Conservation (phyloP, 345 rosid genomes). For the Mercurialis annua region DNA sequence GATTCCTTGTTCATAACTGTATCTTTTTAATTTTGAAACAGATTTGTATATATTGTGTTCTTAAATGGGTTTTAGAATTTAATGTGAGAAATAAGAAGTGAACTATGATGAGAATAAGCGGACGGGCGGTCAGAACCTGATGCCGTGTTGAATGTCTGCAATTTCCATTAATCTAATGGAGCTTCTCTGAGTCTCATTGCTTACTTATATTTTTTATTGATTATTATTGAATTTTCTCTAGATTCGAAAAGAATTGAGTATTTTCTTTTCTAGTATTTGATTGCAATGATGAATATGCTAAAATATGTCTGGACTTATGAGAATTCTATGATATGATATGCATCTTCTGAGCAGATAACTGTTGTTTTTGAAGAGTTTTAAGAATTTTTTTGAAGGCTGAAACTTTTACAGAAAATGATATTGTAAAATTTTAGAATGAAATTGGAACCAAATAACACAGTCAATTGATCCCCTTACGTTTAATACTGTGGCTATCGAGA, state of each 20-base stretch:
- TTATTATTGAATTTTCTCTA: too few species aligned
- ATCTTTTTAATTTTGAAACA: neutral
- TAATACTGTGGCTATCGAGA: too few species aligned
- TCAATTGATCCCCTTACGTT: too few species aligned
- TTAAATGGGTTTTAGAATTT: neutral
- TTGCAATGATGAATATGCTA: conserved; percentile 55
- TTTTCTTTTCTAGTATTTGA: too few species aligned
- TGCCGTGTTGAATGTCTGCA: conserved; percentile 89
- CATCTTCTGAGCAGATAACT: conserved; percentile 45
- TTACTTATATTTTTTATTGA: too few species aligned
- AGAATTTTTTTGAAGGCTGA: too few species aligned
- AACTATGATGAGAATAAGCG: conserved; percentile 69
- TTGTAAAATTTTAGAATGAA: too few species aligned
- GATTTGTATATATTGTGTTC: neutral
- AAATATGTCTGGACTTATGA: conserved; percentile 71
- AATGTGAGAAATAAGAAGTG: too few species aligned
- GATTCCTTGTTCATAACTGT: conserved; percentile 35
- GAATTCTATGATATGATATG: conserved; percentile 36
- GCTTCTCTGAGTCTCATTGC: conserved; percentile 43
- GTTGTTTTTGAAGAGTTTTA: neutral
- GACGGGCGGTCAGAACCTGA: conserved; percentile 95
- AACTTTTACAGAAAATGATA: too few species aligned
- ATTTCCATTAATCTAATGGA: conserved; percentile 40
- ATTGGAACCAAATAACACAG: too few species aligned
- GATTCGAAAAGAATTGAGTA: too few species aligned